Conservation (phyloP, 176 grass and related monocot species). For the Secale cereale region DNA sequence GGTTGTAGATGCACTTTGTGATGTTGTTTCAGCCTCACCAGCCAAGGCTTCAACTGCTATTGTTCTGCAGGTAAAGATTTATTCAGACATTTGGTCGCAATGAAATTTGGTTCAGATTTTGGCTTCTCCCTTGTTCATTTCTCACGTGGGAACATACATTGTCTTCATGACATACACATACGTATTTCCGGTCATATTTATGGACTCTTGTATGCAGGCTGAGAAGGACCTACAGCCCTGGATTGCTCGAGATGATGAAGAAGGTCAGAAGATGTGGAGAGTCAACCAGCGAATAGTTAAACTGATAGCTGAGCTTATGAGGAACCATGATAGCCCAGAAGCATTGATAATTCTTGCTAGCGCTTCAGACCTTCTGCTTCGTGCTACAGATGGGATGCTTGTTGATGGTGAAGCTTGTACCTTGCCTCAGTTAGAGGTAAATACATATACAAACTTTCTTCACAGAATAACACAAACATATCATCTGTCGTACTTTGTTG, state of each 20-base stretch:
- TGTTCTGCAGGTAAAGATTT: constrained; percentile 78
- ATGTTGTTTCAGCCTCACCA: constrained; percentile 96
- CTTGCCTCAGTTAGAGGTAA: constrained; percentile 96
- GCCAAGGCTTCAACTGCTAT: constrained; percentile 91
- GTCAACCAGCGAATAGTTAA: constrained; percentile 96
- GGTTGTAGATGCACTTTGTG: constrained; percentile 98
- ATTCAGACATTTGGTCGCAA: constrained; percentile 9
- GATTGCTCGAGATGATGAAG: constrained; percentile 93
- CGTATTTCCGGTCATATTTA: constrained; percentile 40
- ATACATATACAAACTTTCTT: neutral
- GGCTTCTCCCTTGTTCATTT: neutral
- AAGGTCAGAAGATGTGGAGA: constrained; percentile 96
- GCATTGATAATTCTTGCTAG: constrained; percentile 80
- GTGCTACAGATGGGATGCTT: constrained; percentile 97
- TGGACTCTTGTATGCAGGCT: constrained; percentile 60
- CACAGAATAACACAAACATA: neutral
- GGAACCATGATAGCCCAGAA: constrained; percentile 94
- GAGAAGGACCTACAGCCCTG: constrained; percentile 95
- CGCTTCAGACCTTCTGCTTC: constrained; percentile 86
- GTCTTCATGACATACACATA: neutral
- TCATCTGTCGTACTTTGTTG: neutral
- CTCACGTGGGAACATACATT: constrained; percentile 1
- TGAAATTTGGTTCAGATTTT: neutral
- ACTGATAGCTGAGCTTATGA: constrained; percentile 95
- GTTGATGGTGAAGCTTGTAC: constrained; percentile 99